Conservation (phyloP, 768 basidiomycete species). For the Tricholoma terreum region DNA sequence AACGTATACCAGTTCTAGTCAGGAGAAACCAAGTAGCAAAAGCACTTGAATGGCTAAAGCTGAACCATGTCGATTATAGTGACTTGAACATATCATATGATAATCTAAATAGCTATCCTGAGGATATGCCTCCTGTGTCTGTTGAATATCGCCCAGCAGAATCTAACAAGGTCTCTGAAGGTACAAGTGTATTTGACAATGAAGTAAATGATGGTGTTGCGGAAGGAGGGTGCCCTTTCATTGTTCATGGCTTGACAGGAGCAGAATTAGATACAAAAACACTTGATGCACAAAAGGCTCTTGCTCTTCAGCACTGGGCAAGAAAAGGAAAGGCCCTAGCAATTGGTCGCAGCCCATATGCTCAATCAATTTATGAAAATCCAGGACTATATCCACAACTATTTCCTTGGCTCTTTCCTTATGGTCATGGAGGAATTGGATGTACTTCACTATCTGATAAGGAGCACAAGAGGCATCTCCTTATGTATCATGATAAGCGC, state of each 20-base stretch:
- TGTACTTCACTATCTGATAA: constrained; percentile 10
- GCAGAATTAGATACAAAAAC: constrained; percentile 13
- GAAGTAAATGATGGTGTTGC: constrained; percentile 22
- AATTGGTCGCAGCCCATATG: constrained; percentile 14
- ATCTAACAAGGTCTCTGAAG: constrained; percentile 13
- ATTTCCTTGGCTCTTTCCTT: constrained; percentile 41
- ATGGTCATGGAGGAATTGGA: constrained; percentile 31
- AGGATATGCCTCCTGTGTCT: constrained; percentile 15
- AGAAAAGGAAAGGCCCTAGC: constrained; percentile 15
- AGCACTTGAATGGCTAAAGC: constrained; percentile 32
- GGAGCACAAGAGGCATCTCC: constrained; percentile 23
- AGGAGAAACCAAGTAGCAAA: constrained; percentile 15
- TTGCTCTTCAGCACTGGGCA: constrained; percentile 18
- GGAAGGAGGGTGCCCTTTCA: constrained; percentile 30
- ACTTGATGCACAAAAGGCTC: constrained; percentile 12
- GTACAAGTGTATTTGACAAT: constrained; percentile 19
- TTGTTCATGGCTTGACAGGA: constrained; percentile 33
- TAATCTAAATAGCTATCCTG: constrained; percentile 21
- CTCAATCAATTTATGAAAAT: constrained; percentile 28
- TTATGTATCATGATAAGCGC: constrained; percentile 25
- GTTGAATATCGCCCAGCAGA: constrained; percentile 20
- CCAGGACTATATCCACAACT: constrained; percentile 31
- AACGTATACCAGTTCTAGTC: constrained; percentile 27
- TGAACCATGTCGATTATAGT: constrained; percentile 31
- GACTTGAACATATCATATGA: constrained; percentile 26